Base-by-base conservation (phyloP, 768 basidiomycete genomes). In the Mrakia hoshinonis region DNA sequence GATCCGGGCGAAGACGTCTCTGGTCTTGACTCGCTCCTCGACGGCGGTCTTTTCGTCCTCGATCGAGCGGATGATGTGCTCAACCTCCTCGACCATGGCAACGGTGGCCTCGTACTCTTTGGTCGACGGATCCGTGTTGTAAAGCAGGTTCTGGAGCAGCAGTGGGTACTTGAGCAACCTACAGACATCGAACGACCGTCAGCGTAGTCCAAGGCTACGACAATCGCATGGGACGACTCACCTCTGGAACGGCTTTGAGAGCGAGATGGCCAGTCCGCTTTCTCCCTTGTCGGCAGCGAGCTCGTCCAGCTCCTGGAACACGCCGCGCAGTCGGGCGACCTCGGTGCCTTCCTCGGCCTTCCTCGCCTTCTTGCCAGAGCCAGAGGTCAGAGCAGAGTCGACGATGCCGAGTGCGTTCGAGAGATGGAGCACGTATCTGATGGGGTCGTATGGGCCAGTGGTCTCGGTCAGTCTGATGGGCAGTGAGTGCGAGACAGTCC, bases 41-140 rank as follows among this genome's bases (percentile, higher is more conserved):
- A 92, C 91, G 78, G 90, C 89, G 68, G 92, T 90, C 83, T 98
- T 98, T 55, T 99, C 93, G 76, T 97, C 95, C 79, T 99, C 95
- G 69, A 99, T 97, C 73, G 90, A 91, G 55, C 95, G 85, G 61
- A 99, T 95, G 76, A 98, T 95, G 24, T 85, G 87, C 81, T 99
- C 96, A 9, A 99, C 91, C 79, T 98, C 93, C 24, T 92, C 91
- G 0, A 97, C 93, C 91, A 98, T 95, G 78, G 89, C 88, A 51
- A 95, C 82, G 15, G 94, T 96, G 34, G 78, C 77, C 79, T 99
- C 96, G 77, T 96, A 99, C 81, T 99, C 96, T 76, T 89, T 93
- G 4, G 94, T 92, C 74, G 91, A 93, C 2, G 96, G 93, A 76
- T 99, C 96, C 22, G 95, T 96, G 81, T 79, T 78, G 81, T 89